Conservation (phyloP, 208 protist genomes). For the Trypanosoma mega region DNA sequence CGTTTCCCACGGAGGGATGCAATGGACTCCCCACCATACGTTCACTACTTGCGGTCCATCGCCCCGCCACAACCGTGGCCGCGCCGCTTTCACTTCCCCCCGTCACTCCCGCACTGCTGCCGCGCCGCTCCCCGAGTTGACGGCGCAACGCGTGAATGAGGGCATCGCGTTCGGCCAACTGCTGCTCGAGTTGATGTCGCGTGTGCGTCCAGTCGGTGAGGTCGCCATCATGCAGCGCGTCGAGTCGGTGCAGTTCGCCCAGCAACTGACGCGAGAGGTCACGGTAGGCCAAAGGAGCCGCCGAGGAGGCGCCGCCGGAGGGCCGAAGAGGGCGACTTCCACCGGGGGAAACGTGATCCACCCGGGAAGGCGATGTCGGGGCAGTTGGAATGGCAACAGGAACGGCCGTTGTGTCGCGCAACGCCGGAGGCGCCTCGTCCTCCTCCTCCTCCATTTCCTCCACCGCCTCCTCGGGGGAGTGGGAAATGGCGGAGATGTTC, state of each 20-base stretch:
- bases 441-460: not conserved
- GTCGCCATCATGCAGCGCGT: conserved; percentile 17
- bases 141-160: conserved; percentile 15
- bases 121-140: not conserved
- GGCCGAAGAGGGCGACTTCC: not conserved
- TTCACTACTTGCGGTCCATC: too few species aligned
- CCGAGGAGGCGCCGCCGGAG: too few species aligned
- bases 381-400: not conserved
- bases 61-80: too few species aligned
- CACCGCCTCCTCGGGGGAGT: conserved; percentile 5
- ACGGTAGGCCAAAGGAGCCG: too few species aligned
- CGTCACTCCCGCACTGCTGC: not conserved
- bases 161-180: conserved; percentile 7
- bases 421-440: not conserved
- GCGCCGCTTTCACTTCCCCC: not conserved
- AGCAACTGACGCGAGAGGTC: conserved; percentile 7
- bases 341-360: conserved; percentile 3
- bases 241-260: conserved; percentile 16
- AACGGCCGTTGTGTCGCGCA: not conserved
- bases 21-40: too few species aligned
- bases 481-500: conserved; percentile 24
- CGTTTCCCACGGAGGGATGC: too few species aligned
- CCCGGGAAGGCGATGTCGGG: conserved; percentile 10
- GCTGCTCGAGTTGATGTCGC: conserved; percentile 13
- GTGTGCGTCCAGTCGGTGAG: conserved; percentile 3